A percentile compares a stretch with the other conserved stretches of the same genome.
Evolutionary conservation across 352 stramenopile genomes (phyloP).

Genomic region (Hyaloperonospora brassicae): DNA sequence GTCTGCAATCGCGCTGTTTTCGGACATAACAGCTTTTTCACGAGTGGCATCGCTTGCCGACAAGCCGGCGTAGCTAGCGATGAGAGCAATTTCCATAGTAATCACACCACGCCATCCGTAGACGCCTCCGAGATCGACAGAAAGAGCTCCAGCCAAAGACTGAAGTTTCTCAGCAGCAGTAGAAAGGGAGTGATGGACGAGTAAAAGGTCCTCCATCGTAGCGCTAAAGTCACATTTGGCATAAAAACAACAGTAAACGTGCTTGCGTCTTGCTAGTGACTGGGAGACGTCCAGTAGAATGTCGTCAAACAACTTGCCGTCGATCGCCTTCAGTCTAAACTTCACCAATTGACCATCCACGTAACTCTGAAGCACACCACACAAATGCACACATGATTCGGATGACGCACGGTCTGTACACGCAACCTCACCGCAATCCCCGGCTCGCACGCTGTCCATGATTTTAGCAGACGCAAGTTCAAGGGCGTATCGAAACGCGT

Average conservation of each 20-base stretch:
- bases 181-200: conserved; percentile 20
- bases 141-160: not conserved
- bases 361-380: conserved; percentile 19
- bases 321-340: not conserved
- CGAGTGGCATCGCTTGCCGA: not conserved
- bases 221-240: conserved; percentile 11
- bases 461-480: conserved; percentile 21
- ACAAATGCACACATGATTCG: conserved; percentile 17
- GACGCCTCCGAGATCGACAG: conserved; percentile 39
- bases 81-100: conserved; percentile 41
- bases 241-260: conserved; percentile 35
- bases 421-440: not conserved
- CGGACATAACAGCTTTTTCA: conserved; percentile 16
- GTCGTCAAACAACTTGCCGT: not conserved
- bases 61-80: conserved; percentile 27
- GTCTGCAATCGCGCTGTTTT: conserved; percentile 37
- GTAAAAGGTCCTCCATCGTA: conserved; percentile 21
- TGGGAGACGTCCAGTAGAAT: conserved; percentile 20
- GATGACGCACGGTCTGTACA: conserved; percentile 1
- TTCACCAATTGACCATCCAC: conserved; percentile 25
- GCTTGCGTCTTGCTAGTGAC: conserved; percentile 28
- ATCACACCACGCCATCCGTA: conserved; percentile 58
- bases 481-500: conserved; percentile 30
- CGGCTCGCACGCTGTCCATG: conserved; percentile 19
- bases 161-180: conserved; percentile 18